Evolutionary conservation across 2,329 filamentous ascomycete species (phyloP), one percentile per base, ranked within the genome.

Genomic region (Apiospora arundinis): DNA sequence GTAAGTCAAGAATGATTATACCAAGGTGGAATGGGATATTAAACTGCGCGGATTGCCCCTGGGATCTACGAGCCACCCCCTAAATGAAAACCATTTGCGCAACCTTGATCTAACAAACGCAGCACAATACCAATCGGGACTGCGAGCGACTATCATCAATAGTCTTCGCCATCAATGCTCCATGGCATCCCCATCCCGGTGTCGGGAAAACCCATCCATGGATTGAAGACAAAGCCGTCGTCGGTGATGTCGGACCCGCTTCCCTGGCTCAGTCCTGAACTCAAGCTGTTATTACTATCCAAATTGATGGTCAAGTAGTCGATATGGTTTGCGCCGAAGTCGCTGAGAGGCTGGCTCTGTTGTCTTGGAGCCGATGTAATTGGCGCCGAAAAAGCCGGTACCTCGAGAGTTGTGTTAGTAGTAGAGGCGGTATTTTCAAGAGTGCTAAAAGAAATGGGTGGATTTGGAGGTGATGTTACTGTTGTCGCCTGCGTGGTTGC

Each of bases 191-290:
- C 49, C 25, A 56, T 32, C 14, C 14, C 49, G 49, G 4, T 9
- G 49, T 74, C 75, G 3, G 74, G 71, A 42, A 78, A 77, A 1
- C 77, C 77, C 76, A 79, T 79, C 75, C 75, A 76, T 2, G 77
- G 77, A 67, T 78, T 78, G 71, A 77, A 78, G 28, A 77, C 76
- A 16, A 78, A 71, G 4, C 75, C 77, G 4, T 76, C 75, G 63
- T 76, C 76, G 25, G 25, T 9, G 25, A 56, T 32, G 12, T 56
- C 49, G 7, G 14, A 28, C 14, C 25, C 25, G 25, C 25, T 32
- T 9, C 25, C 49, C 25, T 28, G 49, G 49, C 25, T 56, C 25
- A 56, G 11, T 28, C 40, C 23, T 6, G 40, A 46, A 28, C 8
- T 37, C 18, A 44, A 44, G 65, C 18, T 28, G 32, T 32, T 32